Percentiles rank a stretch among this genome's conserved stretches.
Evolutionary conservation across 2,329 filamentous ascomycete genomes (phyloP).

Genomic region (Venturia asperata): DNA sequence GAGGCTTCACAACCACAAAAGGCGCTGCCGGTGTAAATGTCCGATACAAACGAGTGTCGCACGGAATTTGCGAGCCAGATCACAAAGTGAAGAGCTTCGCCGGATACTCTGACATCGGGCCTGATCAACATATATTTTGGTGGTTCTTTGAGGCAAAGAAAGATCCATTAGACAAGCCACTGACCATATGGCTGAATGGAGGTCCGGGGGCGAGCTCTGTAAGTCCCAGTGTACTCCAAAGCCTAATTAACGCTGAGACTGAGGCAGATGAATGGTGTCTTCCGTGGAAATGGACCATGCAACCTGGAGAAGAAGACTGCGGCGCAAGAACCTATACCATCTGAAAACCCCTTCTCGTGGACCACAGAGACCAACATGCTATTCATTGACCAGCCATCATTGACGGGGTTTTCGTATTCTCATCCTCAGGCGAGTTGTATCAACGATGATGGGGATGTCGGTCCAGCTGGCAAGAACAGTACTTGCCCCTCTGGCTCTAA

Average conservation of each 20-base stretch:
- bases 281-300: conserved; percentile 40
- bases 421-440: conserved; percentile 37
- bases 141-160: conserved; percentile 45
- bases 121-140: conserved; percentile 36
- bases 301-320: conserved; percentile 35
- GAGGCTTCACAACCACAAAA: background rate
- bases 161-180: conserved; percentile 37
- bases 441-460: conserved; percentile 33
- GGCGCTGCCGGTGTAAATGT: background rate
- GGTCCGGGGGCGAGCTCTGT: conserved; percentile 33
- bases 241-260: conserved; percentile 20
- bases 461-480: conserved; percentile 41
- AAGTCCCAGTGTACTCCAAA: background rate
- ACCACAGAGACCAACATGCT: conserved; percentile 21
- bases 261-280: conserved; percentile 35
- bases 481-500: conserved; percentile 48
- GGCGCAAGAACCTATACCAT: conserved; percentile 36
- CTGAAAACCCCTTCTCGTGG: conserved; percentile 19
- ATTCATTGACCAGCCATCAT: conserved; percentile 23
- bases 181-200: conserved; percentile 42
- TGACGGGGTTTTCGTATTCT: conserved; percentile 20
- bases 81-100: conserved; percentile 45
- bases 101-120: conserved; percentile 44
- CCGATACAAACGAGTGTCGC: background rate
- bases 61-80: conserved; percentile 46